Conservation (phyloP, 805 yeast genomes). For the Nakazawaea ernobii region DNA sequence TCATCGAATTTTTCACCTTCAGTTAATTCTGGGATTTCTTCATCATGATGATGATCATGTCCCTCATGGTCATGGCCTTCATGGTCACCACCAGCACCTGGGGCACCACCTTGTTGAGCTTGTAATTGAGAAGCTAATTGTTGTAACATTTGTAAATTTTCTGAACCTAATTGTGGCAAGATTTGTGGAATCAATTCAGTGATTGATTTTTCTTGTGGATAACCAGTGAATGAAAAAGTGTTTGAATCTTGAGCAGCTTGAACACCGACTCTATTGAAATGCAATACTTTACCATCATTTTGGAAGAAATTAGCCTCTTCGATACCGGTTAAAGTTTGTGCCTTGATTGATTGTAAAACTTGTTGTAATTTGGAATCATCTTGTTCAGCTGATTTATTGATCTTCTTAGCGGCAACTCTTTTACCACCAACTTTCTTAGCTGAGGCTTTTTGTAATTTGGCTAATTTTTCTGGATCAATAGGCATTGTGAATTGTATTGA, state of each 20-base stretch:
- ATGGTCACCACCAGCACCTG: constrained; percentile 27
- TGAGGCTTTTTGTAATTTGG: constrained; percentile 82
- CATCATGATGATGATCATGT: constrained; percentile 41
- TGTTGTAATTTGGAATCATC: constrained; percentile 91
- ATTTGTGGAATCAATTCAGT: constrained; percentile 91
- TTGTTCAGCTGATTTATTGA: constrained; percentile 58
- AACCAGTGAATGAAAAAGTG: constrained; percentile 93
- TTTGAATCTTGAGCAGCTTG: constrained; percentile 88
- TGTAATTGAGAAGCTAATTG: constrained; percentile 87
- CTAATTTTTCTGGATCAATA: constrained; percentile 90
- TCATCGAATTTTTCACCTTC: constrained; percentile 86
- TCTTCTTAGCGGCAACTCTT: constrained; percentile 89
- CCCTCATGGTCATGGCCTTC: constrained; percentile 40
- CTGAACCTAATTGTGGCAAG: constrained; percentile 94
- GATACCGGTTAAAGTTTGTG: constrained; percentile 80
- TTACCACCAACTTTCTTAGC: constrained; percentile 79
- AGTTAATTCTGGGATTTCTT: constrained; percentile 73
- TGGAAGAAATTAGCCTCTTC: constrained; percentile 98
- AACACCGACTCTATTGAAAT: constrained; percentile 93
- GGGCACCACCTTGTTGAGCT: constrained; percentile 37
- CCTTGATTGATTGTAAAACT: constrained; percentile 82
- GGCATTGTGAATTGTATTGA: constrained; percentile 63
- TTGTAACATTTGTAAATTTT: constrained; percentile 83
- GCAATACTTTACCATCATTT: constrained; percentile 93
- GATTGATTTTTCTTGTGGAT: constrained; percentile 87